Percentiles rank a stretch among this genome's conserved stretches.
These are phyloP conservation scores for Marasmius sp. DNA, from an alignment of 1,284 basidiomycete species.

Conservation along the genomic window DNA sequence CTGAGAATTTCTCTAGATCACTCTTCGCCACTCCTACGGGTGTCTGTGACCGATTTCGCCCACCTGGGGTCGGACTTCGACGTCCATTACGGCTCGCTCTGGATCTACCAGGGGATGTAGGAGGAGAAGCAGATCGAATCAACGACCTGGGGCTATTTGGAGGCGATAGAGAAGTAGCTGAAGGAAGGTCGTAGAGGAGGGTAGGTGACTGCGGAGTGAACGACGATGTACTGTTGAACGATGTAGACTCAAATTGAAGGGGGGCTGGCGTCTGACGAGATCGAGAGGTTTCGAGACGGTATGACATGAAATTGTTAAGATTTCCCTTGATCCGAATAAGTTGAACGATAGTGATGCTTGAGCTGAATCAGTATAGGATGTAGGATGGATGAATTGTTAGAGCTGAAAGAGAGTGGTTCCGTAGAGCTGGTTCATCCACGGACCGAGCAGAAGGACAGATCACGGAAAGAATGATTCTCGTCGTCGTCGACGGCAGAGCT, in stretches of 20 bases:
- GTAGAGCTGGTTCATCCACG: not conserved
- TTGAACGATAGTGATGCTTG: not conserved
- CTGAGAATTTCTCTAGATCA: constrained; percentile 73
- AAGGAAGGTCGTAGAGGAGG: constrained; percentile 75
- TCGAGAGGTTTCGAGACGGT: constrained; percentile 63
- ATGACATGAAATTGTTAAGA: constrained; percentile 57
- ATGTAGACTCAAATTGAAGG: constrained; percentile 50
- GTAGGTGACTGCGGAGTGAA: constrained; percentile 45
- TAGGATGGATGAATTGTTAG: not conserved
- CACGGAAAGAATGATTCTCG: not conserved
- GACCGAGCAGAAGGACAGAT: not conserved
- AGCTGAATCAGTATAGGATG: not conserved
- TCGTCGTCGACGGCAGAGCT: not conserved
- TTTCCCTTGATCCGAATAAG: constrained; percentile 4
- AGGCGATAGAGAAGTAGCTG: constrained; percentile 45
- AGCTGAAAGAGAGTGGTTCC: not conserved
- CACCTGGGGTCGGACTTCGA: constrained; percentile 55
- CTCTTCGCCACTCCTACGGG: constrained; percentile 55
- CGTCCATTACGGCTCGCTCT: constrained; percentile 50
- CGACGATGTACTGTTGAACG: constrained; percentile 44
- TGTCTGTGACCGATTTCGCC: constrained; percentile 60
- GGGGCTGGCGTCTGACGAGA: constrained; percentile 64
- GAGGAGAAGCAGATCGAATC: constrained; percentile 53
- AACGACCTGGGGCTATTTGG: constrained; percentile 39
- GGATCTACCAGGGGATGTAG: constrained; percentile 52